Conservation (phyloP, 1,284 basidiomycete genomes). For the Malassezia dermatis region DNA sequence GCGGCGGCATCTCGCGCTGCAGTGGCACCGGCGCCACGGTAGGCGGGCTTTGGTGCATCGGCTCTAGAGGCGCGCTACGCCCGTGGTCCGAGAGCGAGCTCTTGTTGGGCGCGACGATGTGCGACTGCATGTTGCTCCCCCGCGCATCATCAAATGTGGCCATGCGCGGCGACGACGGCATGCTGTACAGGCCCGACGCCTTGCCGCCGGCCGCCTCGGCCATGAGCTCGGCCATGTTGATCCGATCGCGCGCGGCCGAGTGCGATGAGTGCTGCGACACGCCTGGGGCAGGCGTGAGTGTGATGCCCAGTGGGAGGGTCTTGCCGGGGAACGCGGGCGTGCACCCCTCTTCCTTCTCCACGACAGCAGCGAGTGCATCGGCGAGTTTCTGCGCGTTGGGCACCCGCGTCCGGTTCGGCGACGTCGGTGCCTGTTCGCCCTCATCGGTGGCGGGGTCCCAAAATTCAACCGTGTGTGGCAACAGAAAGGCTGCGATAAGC, state of each 20-base stretch:
- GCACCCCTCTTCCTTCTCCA: constrained; percentile 6
- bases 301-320: constrained; percentile 3
- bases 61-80: neutral
- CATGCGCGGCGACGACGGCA: constrained; percentile 21
- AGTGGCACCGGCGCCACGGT: constrained; percentile 16
- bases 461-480: constrained; percentile 38
- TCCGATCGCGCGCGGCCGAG: constrained; percentile 23
- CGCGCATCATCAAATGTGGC: constrained; percentile 20
- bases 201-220: constrained; percentile 22
- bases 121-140: constrained; percentile 11
- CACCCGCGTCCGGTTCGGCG: constrained; percentile 14
- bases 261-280: constrained; percentile 20
- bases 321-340: constrained; percentile 3
- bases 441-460: constrained; percentile 16
- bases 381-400: constrained; percentile 23
- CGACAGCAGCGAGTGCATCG: constrained; percentile 28
- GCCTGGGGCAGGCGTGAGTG: neutral
- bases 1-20: constrained; percentile 2
- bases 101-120: neutral
- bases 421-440: constrained; percentile 15
- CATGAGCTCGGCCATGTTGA: constrained; percentile 41
- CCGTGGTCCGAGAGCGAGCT: constrained; percentile 14
- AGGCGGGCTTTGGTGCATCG: neutral
- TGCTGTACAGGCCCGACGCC: constrained; percentile 16
- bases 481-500: constrained; percentile 40